Evolutionary conservation across 75 land plant species (phyloP), one percentile per base, ranked within the genome.

Genomic region (Ceratopteris richardii): DNA sequence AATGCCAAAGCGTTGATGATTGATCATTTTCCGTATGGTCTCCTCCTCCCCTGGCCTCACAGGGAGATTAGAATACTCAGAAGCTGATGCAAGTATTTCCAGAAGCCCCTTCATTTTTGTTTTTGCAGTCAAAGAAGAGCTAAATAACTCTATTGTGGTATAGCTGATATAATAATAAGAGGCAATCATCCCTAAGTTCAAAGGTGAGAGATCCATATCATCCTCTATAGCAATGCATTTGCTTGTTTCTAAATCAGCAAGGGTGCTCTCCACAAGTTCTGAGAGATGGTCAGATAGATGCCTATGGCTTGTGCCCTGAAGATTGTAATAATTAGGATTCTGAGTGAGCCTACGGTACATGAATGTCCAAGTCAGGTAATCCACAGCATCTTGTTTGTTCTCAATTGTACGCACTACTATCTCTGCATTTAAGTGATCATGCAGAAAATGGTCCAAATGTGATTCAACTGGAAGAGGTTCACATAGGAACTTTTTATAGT

Each of bases 401-500:
- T 84, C 82, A 46, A 84, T 80, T n/a, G 80, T 77, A 42, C 80
- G 83, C 18, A 78, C 88, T 26, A 92, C 93, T 33, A 92, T 55
- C 75, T 92, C 97, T 2, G 97, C 92, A 77, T 87, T 92, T 66
- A 92, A 11, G 72, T 87, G 87, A 63, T 87, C 97, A 62, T 92
- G 97, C 22, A 87, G 56, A 65, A 63, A 87, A 44, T 84, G 92
- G 57, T 92, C 93, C 63, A 92, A 57, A 66, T 92, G 97, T 55
- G 94, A 84, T 70, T 92, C 97, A 18, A 92, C 97, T 21, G 97
- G 97, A 25, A 88, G 85, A 24, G 97, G 94, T 54, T 92, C 97
- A 62, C 77, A 80, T 50, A 92, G 55, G 70, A 92, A 92, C 63
- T 87, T 92, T 69, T 82, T 87, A 66, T 92, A 92, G 44, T 92